phyloP scores from a whole-genome alignment of 768 basidiomycete species.

The Lyophyllum shimeji region DNA sequence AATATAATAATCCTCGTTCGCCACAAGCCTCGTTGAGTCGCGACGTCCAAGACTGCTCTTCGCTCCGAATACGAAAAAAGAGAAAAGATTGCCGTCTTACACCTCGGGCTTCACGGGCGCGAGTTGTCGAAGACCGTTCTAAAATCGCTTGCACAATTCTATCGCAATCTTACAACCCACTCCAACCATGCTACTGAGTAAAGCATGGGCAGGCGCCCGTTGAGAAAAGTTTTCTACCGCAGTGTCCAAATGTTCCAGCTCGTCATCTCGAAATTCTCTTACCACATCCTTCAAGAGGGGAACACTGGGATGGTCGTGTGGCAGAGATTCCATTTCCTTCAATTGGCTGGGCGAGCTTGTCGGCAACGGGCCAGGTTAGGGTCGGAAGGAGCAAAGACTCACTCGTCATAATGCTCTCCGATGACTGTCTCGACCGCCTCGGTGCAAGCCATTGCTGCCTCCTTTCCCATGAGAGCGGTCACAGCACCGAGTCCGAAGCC shows the following conservation, averaged over 20 bases:
- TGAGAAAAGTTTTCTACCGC: slow-evolving; percentile 89
- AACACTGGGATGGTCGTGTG: slow-evolving; percentile 74
- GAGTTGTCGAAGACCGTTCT: slow-evolving; percentile 7
- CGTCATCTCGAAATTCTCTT: slow-evolving; percentile 88
- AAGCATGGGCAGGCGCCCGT: slow-evolving; percentile 86
- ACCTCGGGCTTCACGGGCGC: not conserved
- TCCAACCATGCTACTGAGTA: slow-evolving; percentile 83
- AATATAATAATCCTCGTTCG: slow-evolving; percentile 1
- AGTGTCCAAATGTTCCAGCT: slow-evolving; percentile 90
- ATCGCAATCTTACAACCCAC: slow-evolving; percentile 89
- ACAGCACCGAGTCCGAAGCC: slow-evolving; percentile 85
- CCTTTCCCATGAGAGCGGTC: slow-evolving; percentile 86
- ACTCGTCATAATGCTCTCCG: slow-evolving; percentile 99
- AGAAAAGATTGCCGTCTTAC: too few relatives aligned
- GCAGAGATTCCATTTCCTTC: slow-evolving; percentile 62
- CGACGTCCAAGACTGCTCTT: too few relatives aligned
- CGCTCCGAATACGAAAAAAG: too few relatives aligned
- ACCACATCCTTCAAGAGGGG: slow-evolving; percentile 71
- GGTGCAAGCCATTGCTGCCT: slow-evolving; percentile 98
- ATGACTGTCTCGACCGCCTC: slow-evolving; percentile 98
- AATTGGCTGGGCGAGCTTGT: slow-evolving; percentile 64
- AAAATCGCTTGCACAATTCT: slow-evolving; percentile 83
- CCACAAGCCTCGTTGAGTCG: not conserved
- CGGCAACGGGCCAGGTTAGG: slow-evolving; percentile 1
- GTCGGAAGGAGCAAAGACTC: slow-evolving; percentile 30